A percentile compares a stretch with the other conserved stretches of the same genome.
Evolutionary conservation across 1,284 basidiomycete species (phyloP).

Genomic region (Clitocybe nebularis): DNA sequence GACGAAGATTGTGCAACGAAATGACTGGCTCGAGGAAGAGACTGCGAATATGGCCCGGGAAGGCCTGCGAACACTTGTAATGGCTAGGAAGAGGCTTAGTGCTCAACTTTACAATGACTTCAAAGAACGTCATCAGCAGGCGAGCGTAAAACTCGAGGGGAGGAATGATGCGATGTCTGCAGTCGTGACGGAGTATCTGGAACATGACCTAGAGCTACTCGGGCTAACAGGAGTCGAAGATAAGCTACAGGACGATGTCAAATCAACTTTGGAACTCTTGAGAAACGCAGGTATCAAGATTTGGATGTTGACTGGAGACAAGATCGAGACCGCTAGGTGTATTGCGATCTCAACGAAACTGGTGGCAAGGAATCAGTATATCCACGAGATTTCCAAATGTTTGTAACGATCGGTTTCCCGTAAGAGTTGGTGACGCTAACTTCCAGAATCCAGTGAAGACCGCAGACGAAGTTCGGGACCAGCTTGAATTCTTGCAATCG

Average conservation of each 20-base stretch:
- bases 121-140: constrained; percentile 71
- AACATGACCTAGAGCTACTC: constrained; percentile 87
- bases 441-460: constrained; percentile 64
- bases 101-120: constrained; percentile 73
- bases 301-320: constrained; percentile 99
- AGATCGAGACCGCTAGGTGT: constrained; percentile 98
- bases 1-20: constrained; percentile 90
- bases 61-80: constrained; percentile 90
- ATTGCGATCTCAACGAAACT: constrained; percentile 98
- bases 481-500: constrained; percentile 92
- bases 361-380: constrained; percentile 94
- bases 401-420: constrained; percentile 27
- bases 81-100: constrained; percentile 79
- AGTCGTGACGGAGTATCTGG: constrained; percentile 77
- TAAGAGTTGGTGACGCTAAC: constrained; percentile 1
- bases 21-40: constrained; percentile 99
- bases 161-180: constrained; percentile 77
- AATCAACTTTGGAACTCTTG: constrained; percentile 87
- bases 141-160: constrained; percentile 74
- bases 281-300: constrained; percentile 98
- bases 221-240: constrained; percentile 98
- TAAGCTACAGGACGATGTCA: constrained; percentile 97
- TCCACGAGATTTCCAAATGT: constrained; percentile 95
- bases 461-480: constrained; percentile 77
- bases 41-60: constrained; percentile 98